Conservation (phyloP, 495 filamentous ascomycete genomes). For the Neurospora sp. region DNA sequence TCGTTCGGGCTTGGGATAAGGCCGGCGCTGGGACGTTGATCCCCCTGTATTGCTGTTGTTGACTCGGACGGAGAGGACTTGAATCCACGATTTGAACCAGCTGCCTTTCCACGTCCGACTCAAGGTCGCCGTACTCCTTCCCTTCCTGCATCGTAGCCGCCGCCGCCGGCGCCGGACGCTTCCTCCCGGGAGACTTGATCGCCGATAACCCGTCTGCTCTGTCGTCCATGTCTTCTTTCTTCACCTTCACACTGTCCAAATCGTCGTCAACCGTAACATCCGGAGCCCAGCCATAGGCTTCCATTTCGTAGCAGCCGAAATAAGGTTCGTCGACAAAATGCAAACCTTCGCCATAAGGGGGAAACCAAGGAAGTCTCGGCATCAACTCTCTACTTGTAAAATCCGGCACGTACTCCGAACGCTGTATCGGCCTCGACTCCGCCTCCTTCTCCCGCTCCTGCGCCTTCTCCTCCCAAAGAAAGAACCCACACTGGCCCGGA, state of each 20-base stretch:
- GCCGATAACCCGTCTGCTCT: not conserved
- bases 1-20: slow-evolving; percentile 3
- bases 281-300: not conserved
- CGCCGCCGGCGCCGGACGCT: not conserved
- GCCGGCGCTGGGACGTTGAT: slow-evolving; percentile 23
- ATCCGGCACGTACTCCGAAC: not conserved
- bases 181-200: not conserved
- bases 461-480: slow-evolving; percentile 60
- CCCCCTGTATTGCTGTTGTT: not conserved
- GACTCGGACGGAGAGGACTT: not conserved
- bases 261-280: not conserved
- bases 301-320: not conserved
- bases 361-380: not conserved
- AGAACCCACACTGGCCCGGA: slow-evolving; percentile 51
- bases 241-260: not conserved
- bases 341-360: not conserved
- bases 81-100: not conserved
- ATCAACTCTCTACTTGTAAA: not conserved
- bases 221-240: not conserved
- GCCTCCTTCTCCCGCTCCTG: slow-evolving; percentile 41
- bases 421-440: slow-evolving; percentile 23
- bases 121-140: slow-evolving; percentile 1
- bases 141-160: slow-evolving; percentile 1
- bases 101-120: slow-evolving; percentile 12
- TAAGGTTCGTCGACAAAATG: not conserved